Base-by-base conservation (phyloP, 2,329 filamentous ascomycete species). In the Ciborinia camelliae region DNA sequence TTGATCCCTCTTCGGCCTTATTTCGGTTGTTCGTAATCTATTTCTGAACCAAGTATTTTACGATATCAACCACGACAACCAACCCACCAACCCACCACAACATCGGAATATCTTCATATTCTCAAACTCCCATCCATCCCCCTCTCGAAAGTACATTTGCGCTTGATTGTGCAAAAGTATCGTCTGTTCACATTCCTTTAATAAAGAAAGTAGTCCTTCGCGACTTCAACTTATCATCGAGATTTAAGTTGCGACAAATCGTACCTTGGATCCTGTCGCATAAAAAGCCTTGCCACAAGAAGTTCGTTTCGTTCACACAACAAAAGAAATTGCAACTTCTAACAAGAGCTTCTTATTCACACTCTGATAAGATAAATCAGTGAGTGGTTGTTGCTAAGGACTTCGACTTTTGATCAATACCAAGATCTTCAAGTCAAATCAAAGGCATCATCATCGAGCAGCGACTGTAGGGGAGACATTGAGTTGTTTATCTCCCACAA, bases 401-500 rank as follows among this genome's bases (percentile, higher is more conserved):
- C 20, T 28, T 39, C 45, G 53, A 30, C 26, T 18, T 39, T 47
- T n/a, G 55, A 48, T 50, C 39, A 59, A 41, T 0, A 18, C 26
- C 30, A 51, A 15, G 53, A 39, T 63, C 47, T 23, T 41, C 39
- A 26, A 50, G 62, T 63, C 41, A 18, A 18, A n/a, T 59, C 45
- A 41, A 63, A 41, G 52, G 47, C 39, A 69, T 61, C 62, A 55
- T 66, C 60, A 72, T 72, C 72, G 73, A 72, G 77, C 79, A 80
- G 79, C 78, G 76, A 77, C 78, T 81, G 82, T 82, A 81, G 91
- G 92, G 90, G 92, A 96, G 90, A 92, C 92, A 96, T 97, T 97
- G 79, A 89, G 78, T 97, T 96, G 92, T 96, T 92, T 82, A 90
- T 96, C 92, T 96, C 92, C 90, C 86, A 80, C 85, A 84, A 85